Evolutionary conservation across 257 asterid species (phyloP).

Genomic region (Solanum arcanum): DNA sequence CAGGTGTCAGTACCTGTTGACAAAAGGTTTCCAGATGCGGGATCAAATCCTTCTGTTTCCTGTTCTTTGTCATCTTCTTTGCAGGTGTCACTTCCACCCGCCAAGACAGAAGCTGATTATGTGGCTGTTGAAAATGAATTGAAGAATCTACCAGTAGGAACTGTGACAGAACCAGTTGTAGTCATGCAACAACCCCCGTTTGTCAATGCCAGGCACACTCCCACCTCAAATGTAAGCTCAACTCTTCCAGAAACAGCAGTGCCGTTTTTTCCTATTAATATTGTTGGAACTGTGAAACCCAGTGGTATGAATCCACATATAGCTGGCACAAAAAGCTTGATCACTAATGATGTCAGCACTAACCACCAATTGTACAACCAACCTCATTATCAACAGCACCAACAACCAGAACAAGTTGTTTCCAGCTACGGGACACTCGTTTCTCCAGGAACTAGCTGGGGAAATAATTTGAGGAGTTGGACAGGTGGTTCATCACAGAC

Average conservation of each 20-base stretch:
- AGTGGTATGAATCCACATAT: slow-evolving; percentile 26
- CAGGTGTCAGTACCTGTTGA: slow-evolving; percentile 38
- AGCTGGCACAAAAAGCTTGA: slow-evolving; percentile 25
- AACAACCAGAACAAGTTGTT: slow-evolving; percentile 14
- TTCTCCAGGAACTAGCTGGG: slow-evolving; percentile 17
- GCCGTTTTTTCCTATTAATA: slow-evolving; percentile 26
- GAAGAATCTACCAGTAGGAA: slow-evolving; percentile 53
- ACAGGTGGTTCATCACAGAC: slow-evolving; percentile 29
- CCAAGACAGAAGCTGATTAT: slow-evolving; percentile 31
- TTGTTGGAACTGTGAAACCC: slow-evolving; percentile 22
- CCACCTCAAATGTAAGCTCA: slow-evolving; percentile 30
- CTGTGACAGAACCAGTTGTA: slow-evolving; percentile 51
- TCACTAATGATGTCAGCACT: slow-evolving; percentile 10
- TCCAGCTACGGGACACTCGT: slow-evolving; percentile 24
- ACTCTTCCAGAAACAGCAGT: slow-evolving; percentile 32
- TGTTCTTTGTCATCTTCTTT: slow-evolving; percentile 29
- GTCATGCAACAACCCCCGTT: slow-evolving; percentile 50
- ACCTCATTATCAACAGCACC: slow-evolving; percentile 33
- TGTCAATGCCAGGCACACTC: slow-evolving; percentile 19
- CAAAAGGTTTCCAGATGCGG: slow-evolving; percentile 45
- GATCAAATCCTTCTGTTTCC: slow-evolving; percentile 30
- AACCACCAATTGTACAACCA: slow-evolving; percentile 35
- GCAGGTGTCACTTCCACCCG: slow-evolving; percentile 33
- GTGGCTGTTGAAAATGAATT: slow-evolving; percentile 31
- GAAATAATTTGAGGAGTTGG: slow-evolving; percentile 27